Evolutionary conservation across 148 eudicot genomes (phyloP).

Genomic region (Persicaria tinctoria): DNA sequence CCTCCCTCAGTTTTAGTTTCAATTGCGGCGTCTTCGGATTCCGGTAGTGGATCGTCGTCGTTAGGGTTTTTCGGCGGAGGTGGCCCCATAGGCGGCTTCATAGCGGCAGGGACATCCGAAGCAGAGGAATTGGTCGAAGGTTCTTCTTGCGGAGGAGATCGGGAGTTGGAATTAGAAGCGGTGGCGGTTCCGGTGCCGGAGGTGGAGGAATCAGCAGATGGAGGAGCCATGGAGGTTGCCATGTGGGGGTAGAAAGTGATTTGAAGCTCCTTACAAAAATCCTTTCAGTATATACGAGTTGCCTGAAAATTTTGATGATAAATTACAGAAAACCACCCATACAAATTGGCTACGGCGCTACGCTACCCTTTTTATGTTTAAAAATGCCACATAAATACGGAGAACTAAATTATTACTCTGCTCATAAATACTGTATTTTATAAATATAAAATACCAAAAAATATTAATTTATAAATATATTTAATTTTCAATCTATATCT

Average conservation of each 20-base stretch:
- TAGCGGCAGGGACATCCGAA: slow-evolving; percentile 9
- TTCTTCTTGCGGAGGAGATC: slow-evolving; percentile 19
- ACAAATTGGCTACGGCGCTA: no score
- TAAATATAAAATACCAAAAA: no score
- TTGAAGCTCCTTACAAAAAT: background rate
- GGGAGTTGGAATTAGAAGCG: slow-evolving; percentile 13
- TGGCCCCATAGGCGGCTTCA: slow-evolving; percentile 24
- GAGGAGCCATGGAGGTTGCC: slow-evolving; percentile 49
- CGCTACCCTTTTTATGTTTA: no score
- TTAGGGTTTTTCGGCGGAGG: slow-evolving; percentile 44
- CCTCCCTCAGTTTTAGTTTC: background rate
- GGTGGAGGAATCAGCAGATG: slow-evolving; percentile 22
- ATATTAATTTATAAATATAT: no score
- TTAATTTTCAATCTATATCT: no score
- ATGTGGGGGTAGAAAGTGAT: slow-evolving; percentile 15
- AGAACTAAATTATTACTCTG: no score
- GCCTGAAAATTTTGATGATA: no score
- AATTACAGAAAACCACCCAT: no score
- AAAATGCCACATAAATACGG: no score
- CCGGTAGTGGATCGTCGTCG: background rate
- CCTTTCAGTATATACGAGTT: background rate
- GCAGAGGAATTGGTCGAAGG: slow-evolving; percentile 6
- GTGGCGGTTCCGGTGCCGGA: slow-evolving; percentile 18
- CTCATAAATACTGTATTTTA: no score
- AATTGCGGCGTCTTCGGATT: background rate